These are phyloP conservation scores for Mycena olivaceomarginata DNA, from an alignment of 768 basidiomycete genomes.

Conservation along the genomic window DNA sequence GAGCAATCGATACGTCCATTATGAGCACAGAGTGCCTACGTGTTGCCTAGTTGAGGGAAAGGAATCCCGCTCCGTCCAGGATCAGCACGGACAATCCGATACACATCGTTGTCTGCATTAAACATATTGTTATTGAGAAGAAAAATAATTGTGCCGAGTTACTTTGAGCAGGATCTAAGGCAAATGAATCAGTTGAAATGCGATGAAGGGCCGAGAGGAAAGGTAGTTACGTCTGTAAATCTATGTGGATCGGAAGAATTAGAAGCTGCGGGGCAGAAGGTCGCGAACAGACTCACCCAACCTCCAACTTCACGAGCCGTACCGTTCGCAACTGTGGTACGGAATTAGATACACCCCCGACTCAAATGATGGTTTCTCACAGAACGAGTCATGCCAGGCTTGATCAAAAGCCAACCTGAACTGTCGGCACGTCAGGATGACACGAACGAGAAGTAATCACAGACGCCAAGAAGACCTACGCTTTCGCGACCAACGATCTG, in stretches of 20 bases:
- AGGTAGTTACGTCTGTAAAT: conserved; percentile 8
- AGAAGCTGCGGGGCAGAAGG: not conserved
- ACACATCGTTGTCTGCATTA: not conserved
- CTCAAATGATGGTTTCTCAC: not conserved
- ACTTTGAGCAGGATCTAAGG: conserved; percentile 1
- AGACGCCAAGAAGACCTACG: not conserved
- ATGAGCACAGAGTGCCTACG: not conserved
- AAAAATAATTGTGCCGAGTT: not conserved
- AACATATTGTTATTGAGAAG: not conserved
- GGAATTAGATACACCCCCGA: not conserved
- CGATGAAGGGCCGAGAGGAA: not conserved
- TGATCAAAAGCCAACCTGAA: not conserved
- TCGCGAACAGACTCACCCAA: not conserved
- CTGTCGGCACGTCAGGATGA: not conserved
- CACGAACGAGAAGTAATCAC: not conserved
- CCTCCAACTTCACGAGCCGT: conserved; percentile 9
- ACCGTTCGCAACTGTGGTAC: not conserved
- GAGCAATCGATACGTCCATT: not conserved
- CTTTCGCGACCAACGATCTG: conserved; percentile 4
- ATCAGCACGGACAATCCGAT: not conserved
- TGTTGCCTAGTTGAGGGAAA: conserved; percentile 8
- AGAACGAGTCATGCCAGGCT: conserved; percentile 5
- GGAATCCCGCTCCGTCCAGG: conserved; percentile 14
- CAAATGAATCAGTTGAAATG: not conserved
- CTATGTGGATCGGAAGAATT: not conserved